Evolutionary conservation across 2,329 filamentous ascomycete genomes (phyloP).

Genomic region (Tympanopsis confertula): DNA sequence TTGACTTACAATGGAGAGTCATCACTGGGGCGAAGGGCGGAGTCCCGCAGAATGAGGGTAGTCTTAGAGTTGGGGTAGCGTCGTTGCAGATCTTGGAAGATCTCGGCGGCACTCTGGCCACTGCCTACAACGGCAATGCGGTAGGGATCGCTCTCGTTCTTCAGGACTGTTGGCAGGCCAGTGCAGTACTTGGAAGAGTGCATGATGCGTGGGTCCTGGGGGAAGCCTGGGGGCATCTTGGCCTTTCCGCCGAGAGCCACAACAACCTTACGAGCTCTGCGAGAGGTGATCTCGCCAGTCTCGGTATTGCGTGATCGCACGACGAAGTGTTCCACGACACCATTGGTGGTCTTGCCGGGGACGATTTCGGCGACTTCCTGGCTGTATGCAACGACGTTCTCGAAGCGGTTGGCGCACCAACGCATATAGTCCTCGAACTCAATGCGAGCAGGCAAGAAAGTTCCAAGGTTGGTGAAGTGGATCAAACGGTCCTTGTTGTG

Average conservation of each 20-base stretch:
- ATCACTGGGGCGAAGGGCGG: slow-evolving; percentile 79
- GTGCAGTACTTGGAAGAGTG: slow-evolving; percentile 82
- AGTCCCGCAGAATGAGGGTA: slow-evolving; percentile 67
- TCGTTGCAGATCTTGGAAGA: slow-evolving; percentile 77
- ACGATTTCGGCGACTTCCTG: slow-evolving; percentile 66
- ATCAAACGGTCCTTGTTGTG: slow-evolving; percentile 71
- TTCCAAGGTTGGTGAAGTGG: slow-evolving; percentile 81
- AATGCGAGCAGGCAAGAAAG: slow-evolving; percentile 72
- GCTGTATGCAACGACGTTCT: slow-evolving; percentile 60
- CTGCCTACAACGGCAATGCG: slow-evolving; percentile 76
- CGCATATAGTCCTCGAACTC: slow-evolving; percentile 94
- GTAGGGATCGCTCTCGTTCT: slow-evolving; percentile 43
- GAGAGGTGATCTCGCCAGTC: slow-evolving; percentile 39
- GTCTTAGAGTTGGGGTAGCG: slow-evolving; percentile 75
- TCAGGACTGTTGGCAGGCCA: slow-evolving; percentile 45
- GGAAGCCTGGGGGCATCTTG: slow-evolving; percentile 60
- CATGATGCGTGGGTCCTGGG: slow-evolving; percentile 62
- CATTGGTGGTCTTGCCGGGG: slow-evolving; percentile 37
- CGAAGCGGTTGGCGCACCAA: slow-evolving; percentile 80
- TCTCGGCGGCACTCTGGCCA: slow-evolving; percentile 89
- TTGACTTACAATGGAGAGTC: slow-evolving; percentile 80
- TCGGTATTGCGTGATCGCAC: slow-evolving; percentile 53
- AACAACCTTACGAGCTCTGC: slow-evolving; percentile 53
- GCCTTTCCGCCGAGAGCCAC: slow-evolving; percentile 49
- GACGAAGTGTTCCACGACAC: slow-evolving; percentile 50